phyloP scores from a whole-genome alignment of 192 early-diverging fungal genomes.

The Coemansia sp. region DNA sequence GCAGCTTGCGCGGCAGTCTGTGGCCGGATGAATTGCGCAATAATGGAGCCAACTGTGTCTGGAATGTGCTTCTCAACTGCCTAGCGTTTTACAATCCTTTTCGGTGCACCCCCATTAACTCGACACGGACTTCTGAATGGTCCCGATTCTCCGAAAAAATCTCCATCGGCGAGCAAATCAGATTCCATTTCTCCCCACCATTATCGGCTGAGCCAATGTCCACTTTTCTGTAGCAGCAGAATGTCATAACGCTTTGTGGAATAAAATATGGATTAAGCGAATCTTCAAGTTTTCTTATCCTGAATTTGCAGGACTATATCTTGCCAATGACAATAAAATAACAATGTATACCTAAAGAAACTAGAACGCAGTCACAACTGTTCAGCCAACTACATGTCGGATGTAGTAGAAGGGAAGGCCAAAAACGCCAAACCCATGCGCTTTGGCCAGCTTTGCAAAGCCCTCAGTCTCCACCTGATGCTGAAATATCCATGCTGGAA shows the following conservation, averaged over 20 bases:
- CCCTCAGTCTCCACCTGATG: slow-evolving; percentile 77
- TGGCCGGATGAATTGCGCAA: no score
- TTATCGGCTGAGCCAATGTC: background rate
- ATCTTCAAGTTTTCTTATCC: background rate
- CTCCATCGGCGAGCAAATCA: background rate
- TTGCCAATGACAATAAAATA: background rate
- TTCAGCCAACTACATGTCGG: slow-evolving; percentile 55
- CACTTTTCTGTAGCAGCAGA: background rate
- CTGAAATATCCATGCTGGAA: slow-evolving; percentile 62
- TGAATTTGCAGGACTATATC: background rate
- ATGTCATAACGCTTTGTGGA: background rate
- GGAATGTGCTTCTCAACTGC: no score
- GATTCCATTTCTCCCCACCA: no score
- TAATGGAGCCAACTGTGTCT: no score
- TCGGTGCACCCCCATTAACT: background rate
- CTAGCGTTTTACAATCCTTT: background rate
- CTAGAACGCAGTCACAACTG: background rate
- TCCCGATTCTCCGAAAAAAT: background rate
- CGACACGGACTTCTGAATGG: background rate
- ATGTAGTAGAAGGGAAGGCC: slow-evolving; percentile 67
- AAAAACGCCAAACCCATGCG: slow-evolving; percentile 60
- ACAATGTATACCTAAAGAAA: background rate
- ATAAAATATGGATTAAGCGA: background rate
- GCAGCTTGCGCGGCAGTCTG: no score
- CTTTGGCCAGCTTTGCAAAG: slow-evolving; percentile 71